These are phyloP conservation scores for Nicotiana benthamiana DNA, from an alignment of 257 asterid species.

Conservation along the genomic window DNA sequence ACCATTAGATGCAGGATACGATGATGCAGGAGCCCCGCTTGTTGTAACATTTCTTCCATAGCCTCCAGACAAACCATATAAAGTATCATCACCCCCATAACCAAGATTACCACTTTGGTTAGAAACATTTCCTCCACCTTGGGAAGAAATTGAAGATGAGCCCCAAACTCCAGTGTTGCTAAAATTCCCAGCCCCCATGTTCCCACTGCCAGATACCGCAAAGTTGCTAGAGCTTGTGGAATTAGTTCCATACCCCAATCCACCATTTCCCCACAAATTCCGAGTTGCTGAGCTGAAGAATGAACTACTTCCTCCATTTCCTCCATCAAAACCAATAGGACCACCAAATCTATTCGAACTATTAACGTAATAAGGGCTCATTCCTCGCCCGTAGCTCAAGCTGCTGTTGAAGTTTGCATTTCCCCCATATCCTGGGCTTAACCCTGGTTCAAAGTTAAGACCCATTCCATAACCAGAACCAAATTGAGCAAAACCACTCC, in stretches of 20 bases:
- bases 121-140: slow-evolving; percentile 16
- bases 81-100: slow-evolving; percentile 17
- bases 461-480: slow-evolving; percentile 22
- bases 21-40: slow-evolving; percentile 7
- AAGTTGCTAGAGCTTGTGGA: slow-evolving; percentile 14
- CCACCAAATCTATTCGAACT: slow-evolving; percentile 15
- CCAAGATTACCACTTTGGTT: slow-evolving; percentile 18
- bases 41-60: slow-evolving; percentile 18
- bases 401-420: slow-evolving; percentile 10
- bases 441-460: slow-evolving; percentile 18
- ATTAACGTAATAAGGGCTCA: slow-evolving; percentile 15
- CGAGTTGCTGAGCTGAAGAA: slow-evolving; percentile 20
- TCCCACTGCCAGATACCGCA: slow-evolving; percentile 14
- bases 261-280: slow-evolving; percentile 22
- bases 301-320: slow-evolving; percentile 18
- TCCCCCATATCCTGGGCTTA: slow-evolving; percentile 16
- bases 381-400: slow-evolving; percentile 20
- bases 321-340: slow-evolving; percentile 17
- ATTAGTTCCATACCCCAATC: slow-evolving; percentile 15
- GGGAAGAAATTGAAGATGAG: slow-evolving; percentile 14
- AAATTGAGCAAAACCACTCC: slow-evolving; percentile 18
- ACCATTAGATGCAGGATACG: slow-evolving; percentile 21
- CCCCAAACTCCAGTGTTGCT: slow-evolving; percentile 22
- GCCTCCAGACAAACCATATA: slow-evolving; percentile 15
- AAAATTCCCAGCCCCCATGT: slow-evolving; percentile 8